These are phyloP conservation scores for Sclerotinia minor DNA, from an alignment of 2,329 filamentous ascomycete species.

Conservation along the genomic window DNA sequence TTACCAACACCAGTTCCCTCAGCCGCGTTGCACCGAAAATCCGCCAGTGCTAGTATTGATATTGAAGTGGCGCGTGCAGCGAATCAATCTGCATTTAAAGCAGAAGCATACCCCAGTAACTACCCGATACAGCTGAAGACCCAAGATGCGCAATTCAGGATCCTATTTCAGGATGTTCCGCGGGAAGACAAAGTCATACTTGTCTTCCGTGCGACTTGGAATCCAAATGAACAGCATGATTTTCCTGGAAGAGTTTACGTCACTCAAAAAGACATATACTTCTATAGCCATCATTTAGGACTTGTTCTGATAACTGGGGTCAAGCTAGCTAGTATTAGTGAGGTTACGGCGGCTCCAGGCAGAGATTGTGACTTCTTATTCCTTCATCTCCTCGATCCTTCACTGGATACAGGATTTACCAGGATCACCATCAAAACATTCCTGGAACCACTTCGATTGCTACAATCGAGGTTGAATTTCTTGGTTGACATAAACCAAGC, in stretches of 20 bases:
- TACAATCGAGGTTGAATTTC: conserved; percentile 82
- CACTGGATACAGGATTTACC: conserved; percentile 34
- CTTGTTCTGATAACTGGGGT: conserved; percentile 82
- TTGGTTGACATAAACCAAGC: conserved; percentile 78
- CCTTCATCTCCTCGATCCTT: conserved; percentile 60
- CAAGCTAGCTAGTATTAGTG: conserved; percentile 71
- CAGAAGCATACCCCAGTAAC: conserved; percentile 62
- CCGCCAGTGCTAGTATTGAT: conserved; percentile 36
- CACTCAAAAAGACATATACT: conserved; percentile 85
- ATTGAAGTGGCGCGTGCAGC: conserved; percentile 44
- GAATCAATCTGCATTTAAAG: conserved; percentile 31
- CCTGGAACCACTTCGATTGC: conserved; percentile 78
- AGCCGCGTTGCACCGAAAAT: conserved; percentile 35
- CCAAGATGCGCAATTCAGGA: conserved; percentile 90
- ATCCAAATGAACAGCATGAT: conserved; percentile 70
- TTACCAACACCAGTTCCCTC: conserved; percentile 20
- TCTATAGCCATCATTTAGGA: conserved; percentile 93
- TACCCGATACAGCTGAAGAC: conserved; percentile 82
- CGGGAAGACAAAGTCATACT: conserved; percentile 80
- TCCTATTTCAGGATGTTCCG: conserved; percentile 81
- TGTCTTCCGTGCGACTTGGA: conserved; percentile 90
- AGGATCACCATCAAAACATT: conserved; percentile 89
- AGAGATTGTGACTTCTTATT: conserved; percentile 92
- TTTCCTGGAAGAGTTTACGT: conserved; percentile 87
- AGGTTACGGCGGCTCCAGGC: conserved; percentile 87